Base-by-base conservation (phyloP, 2,329 filamentous ascomycete genomes). In the Beauveria asiatica region DNA sequence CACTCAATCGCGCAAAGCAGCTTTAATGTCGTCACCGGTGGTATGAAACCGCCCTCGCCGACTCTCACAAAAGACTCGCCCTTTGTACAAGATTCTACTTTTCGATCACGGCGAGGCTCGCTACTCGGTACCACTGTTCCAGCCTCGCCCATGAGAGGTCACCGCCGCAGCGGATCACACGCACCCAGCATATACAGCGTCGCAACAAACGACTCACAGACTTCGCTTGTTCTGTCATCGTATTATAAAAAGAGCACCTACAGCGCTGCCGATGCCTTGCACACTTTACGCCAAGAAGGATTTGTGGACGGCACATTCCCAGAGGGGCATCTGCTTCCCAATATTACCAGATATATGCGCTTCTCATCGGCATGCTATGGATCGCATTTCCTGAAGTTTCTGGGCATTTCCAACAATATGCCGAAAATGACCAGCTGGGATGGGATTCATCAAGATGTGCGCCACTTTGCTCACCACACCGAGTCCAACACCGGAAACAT, bases 281-380 rank as follows among this genome's bases (percentile, higher is more conserved):
- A 75, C 46, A 76, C 72, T 0, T 72, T 85, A 2, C 74, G 80
- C 1, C 73, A 73, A 33, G 81, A 80, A 1, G 84, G 84, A 0
- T 76, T 74, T 51, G 76, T 86, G 1, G 77, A 81, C 39, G 83
- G 82, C 1, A 78, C 83, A 53, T 87, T 87, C 55, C 85, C 85
- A 0, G 71, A 75, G 5, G 78, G 78, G 37, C 84, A 86, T 64
- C 74, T 88, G 8, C 73, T 87, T 10, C 76, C 79, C 37, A 88
- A 86, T 66, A 82, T 87, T 25, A 81, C 80, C 3, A 77, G 85
- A 41, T 88, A 86, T 63, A 85, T 87, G 74, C 79, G 83, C 3
- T 88, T 86, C 66, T 84, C 85, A 1, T 87, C 85, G 1, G 85
- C 85, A 1, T 83, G 83, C 0, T 88, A 88, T 60, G 85, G 85